Conservation (phyloP, 208 protist genomes). For the Trypanosoma avium region DNA sequence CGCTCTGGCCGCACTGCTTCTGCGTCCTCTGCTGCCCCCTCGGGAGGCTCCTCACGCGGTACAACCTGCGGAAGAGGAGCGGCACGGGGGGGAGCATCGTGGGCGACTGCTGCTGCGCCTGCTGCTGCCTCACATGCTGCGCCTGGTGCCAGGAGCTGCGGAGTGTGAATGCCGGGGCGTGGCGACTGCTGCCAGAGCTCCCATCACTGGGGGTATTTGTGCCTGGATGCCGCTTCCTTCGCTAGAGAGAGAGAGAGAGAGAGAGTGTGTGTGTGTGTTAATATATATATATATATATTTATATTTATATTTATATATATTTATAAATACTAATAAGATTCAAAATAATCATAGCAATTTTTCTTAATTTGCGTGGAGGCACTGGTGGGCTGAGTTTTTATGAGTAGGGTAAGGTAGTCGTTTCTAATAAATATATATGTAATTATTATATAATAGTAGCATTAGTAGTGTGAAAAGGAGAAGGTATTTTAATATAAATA, state of each 20-base stretch:
- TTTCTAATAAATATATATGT: no score
- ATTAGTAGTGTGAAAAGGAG: no score
- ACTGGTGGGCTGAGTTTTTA: no score
- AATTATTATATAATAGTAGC: no score
- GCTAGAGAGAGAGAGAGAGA: slow-evolving; percentile 20
- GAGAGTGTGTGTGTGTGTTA: neutral
- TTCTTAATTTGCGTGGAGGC: slow-evolving; percentile 10
- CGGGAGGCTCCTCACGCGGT: slow-evolving; percentile 72
- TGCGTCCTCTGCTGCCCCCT: slow-evolving; percentile 62
- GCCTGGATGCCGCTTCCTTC: slow-evolving; percentile 60
- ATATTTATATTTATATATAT: slow-evolving; percentile 13
- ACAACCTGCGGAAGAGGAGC: slow-evolving; percentile 81
- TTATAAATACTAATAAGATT: slow-evolving; percentile 1
- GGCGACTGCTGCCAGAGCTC: slow-evolving; percentile 61
- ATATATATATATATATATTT: neutral
- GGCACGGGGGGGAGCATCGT: slow-evolving; percentile 73
- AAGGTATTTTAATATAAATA: no score
- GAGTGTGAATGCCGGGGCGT: slow-evolving; percentile 45
- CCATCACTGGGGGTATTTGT: slow-evolving; percentile 38
- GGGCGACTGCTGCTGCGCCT: slow-evolving; percentile 72
- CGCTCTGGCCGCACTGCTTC: slow-evolving; percentile 71
- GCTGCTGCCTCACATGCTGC: slow-evolving; percentile 55
- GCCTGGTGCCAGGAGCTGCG: slow-evolving; percentile 79
- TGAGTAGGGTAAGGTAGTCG: no score
- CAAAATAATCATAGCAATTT: slow-evolving; percentile 16